phyloP scores from a whole-genome alignment of 768 basidiomycete genomes.

The Termitomyces sp. region DNA sequence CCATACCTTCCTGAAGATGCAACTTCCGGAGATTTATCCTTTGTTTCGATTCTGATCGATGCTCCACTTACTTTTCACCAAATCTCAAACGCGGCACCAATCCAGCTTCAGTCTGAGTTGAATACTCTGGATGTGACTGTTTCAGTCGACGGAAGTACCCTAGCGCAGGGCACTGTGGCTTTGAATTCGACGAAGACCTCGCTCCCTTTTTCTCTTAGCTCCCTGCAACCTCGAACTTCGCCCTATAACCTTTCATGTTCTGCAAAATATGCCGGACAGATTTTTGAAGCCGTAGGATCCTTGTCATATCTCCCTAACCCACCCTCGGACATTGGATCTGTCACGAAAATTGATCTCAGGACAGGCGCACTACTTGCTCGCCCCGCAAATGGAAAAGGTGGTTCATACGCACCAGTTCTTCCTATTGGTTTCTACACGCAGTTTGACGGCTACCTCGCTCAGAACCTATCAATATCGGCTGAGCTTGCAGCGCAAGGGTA shows the following conservation, averaged over 20 bases:
- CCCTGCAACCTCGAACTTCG: conserved; percentile 34
- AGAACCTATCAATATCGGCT: conserved; percentile 48
- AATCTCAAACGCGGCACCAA: conserved; percentile 40
- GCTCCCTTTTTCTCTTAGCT: conserved; percentile 41
- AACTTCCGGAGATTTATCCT: conserved; percentile 20
- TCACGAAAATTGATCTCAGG: conserved; percentile 59
- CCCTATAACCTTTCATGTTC: conserved; percentile 33
- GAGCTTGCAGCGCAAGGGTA: conserved; percentile 54
- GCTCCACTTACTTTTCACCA: conserved; percentile 40
- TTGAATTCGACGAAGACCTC: conserved; percentile 46
- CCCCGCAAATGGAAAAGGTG: conserved; percentile 43
- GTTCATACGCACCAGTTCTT: conserved; percentile 49
- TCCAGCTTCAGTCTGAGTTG: conserved; percentile 23
- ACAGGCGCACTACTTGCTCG: conserved; percentile 51
- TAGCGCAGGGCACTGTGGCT: conserved; percentile 39
- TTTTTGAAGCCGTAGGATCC: conserved; percentile 35
- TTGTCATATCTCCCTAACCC: conserved; percentile 47
- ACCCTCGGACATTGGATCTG: conserved; percentile 40
- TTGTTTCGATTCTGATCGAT: conserved; percentile 46
- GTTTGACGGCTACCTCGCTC: conserved; percentile 47
- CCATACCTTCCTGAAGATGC: conserved; percentile 56
- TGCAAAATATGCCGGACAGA: conserved; percentile 32
- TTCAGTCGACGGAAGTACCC: conserved; percentile 34
- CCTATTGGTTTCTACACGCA: conserved; percentile 74
- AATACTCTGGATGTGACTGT: conserved; percentile 36